phyloP scores from a whole-genome alignment of 2,329 filamentous ascomycete genomes.

The Escovopsis weberi region DNA sequence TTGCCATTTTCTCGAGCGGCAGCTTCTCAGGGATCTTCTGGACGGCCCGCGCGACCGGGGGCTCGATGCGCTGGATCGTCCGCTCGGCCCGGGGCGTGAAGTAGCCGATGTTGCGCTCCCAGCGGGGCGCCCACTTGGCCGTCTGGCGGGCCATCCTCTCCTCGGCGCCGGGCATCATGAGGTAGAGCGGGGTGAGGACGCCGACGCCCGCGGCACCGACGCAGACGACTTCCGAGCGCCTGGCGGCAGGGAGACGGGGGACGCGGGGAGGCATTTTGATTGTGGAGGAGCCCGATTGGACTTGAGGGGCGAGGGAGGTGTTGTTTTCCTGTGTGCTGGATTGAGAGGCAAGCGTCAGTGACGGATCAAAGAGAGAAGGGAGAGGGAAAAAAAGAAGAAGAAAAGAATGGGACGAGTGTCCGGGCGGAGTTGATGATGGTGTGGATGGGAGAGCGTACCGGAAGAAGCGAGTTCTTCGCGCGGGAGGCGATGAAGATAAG shows the following conservation, averaged over 20 bases:
- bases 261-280: constrained; percentile 31
- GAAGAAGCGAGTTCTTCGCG: background rate
- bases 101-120: constrained; percentile 43
- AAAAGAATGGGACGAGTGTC: no score
- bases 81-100: constrained; percentile 33
- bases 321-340: background rate
- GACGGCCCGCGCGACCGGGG: constrained; percentile 30
- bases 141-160: constrained; percentile 40
- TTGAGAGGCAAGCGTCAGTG: background rate
- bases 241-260: constrained; percentile 34
- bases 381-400: background rate
- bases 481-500: background rate
- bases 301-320: background rate
- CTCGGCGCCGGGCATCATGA: constrained; percentile 41
- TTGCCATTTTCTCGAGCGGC: constrained; percentile 35
- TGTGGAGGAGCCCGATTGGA: constrained; percentile 2
- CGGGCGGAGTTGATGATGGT: background rate
- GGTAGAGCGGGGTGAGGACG: constrained; percentile 41
- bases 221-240: constrained; percentile 33
- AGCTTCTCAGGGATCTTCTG: constrained; percentile 31
- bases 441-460: background rate
- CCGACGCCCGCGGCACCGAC: constrained; percentile 39
- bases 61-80: constrained; percentile 33
- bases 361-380: background rate
- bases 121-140: constrained; percentile 42